A percentile compares a stretch with the other conserved stretches of the same genome.
Conservation (phyloP, 2,329 filamentous ascomycete genomes). For the Xylariomycetidae sp. region DNA sequence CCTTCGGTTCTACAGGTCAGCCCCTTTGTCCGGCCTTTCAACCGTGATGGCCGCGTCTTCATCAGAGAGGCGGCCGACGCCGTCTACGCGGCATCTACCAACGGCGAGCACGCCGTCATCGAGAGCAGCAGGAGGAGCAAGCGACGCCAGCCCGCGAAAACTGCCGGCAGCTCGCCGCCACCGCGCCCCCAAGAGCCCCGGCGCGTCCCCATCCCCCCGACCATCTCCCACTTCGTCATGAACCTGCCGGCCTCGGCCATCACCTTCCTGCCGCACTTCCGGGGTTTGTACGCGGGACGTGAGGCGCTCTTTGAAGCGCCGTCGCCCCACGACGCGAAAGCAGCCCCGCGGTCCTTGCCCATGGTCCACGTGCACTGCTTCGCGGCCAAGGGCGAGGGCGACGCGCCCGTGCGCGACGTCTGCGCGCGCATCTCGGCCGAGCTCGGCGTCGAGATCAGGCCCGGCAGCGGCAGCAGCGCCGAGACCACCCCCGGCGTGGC, state of each 20-base stretch:
- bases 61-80: slow-evolving; percentile 65
- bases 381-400: slow-evolving; percentile 73
- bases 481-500: slow-evolving; percentile 44
- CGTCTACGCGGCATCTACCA: slow-evolving; percentile 46
- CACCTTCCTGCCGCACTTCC: slow-evolving; percentile 72
- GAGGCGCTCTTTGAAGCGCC: slow-evolving; percentile 62
- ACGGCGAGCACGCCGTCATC: slow-evolving; percentile 51
- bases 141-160: slow-evolving; percentile 21
- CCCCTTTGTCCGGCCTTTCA: slow-evolving; percentile 72
- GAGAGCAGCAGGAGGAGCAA: slow-evolving; percentile 45
- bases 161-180: slow-evolving; percentile 22
- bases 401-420: slow-evolving; percentile 59
- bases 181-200: slow-evolving; percentile 30
- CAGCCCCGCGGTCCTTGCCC: too few relatives aligned
- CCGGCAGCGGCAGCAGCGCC: slow-evolving; percentile 47
- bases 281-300: slow-evolving; percentile 72
- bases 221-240: slow-evolving; percentile 94
- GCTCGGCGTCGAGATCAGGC: slow-evolving; percentile 53
- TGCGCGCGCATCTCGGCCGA: slow-evolving; percentile 61
- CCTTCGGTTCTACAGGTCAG: slow-evolving; percentile 40
- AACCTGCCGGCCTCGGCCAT: slow-evolving; percentile 90
- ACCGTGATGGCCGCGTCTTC: slow-evolving; percentile 76
- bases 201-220: slow-evolving; percentile 58
- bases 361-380: slow-evolving; percentile 96
- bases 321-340: slow-evolving; percentile 43